Percentiles rank a stretch among this genome's conserved stretches.
Evolutionary conservation across 164 flowering plant genomes (phyloP).

Genomic region (Vitis rotundifolia): DNA sequence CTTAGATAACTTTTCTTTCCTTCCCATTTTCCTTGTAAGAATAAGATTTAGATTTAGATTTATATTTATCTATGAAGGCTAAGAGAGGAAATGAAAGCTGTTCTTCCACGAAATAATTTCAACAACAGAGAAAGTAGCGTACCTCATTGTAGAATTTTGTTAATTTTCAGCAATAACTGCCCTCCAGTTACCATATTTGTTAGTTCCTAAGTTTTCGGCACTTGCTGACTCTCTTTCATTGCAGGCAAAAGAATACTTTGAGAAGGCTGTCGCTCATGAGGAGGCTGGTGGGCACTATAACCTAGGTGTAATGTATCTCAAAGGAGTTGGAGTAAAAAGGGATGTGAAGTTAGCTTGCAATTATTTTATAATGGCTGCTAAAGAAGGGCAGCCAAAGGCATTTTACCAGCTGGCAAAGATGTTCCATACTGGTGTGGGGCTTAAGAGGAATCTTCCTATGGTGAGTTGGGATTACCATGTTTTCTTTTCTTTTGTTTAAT

Average conservation of each 20-base stretch:
- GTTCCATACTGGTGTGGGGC: constrained; percentile 93
- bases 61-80: no score
- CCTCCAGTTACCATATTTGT: no score
- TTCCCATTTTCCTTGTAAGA: no score
- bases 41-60: no score
- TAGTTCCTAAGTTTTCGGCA: not conserved
- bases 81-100: no score
- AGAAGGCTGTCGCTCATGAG: constrained; percentile 82
- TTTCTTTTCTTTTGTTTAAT: not conserved
- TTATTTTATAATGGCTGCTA: constrained; percentile 71
- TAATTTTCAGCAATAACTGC: no score
- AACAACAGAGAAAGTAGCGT: no score
- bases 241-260: constrained; percentile 96
- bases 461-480: constrained; percentile 35
- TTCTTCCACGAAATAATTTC: no score
- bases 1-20: no score
- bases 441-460: constrained; percentile 74
- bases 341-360: constrained; percentile 66
- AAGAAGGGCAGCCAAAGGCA: constrained; percentile 94
- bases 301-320: constrained; percentile 90
- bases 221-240: constrained; percentile 7
- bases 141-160: no score
- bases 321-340: constrained; percentile 89
- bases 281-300: constrained; percentile 95
- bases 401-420: constrained; percentile 94